Percentiles rank a stretch among this genome's conserved stretches.
These are phyloP conservation scores for Cenchrus fungigraminus DNA, from an alignment of 176 grass and related monocot genomes.

Conservation along the genomic window DNA sequence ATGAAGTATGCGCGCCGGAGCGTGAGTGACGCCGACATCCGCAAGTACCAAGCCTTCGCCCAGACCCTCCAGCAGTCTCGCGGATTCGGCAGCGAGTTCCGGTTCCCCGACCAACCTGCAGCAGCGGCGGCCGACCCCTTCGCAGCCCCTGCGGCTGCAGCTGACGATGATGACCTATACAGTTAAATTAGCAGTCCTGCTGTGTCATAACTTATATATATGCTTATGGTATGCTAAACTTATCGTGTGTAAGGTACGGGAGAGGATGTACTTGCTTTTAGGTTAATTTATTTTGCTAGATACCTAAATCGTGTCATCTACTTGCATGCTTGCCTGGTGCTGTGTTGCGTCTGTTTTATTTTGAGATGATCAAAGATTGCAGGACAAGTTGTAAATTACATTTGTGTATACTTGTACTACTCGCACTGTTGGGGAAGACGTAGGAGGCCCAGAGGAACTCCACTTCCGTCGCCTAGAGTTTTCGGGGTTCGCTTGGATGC, in stretches of 20 bases:
- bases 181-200: conserved; percentile 43
- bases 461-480: too few relatives aligned
- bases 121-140: conserved; percentile 53
- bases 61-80: conserved; percentile 90
- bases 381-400: too few relatives aligned
- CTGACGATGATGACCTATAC: conserved; percentile 88
- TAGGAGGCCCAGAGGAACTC: too few relatives aligned
- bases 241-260: neutral
- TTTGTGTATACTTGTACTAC: too few relatives aligned
- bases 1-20: conserved; percentile 91
- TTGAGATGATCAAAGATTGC: too few relatives aligned
- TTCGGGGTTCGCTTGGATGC: too few relatives aligned
- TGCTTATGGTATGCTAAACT: neutral
- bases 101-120: conserved; percentile 57
- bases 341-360: too few relatives aligned
- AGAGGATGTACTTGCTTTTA: neutral
- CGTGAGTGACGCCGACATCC: conserved; percentile 80
- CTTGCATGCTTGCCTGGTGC: neutral
- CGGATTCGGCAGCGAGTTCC: conserved; percentile 83
- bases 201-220: neutral
- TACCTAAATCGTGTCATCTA: neutral
- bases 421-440: too few relatives aligned
- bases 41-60: conserved; percentile 89
- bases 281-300: conserved; percentile 23
- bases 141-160: conserved; percentile 32